Base-by-base conservation (phyloP, 805 yeast genomes). In the Ogataea henricii region DNA sequence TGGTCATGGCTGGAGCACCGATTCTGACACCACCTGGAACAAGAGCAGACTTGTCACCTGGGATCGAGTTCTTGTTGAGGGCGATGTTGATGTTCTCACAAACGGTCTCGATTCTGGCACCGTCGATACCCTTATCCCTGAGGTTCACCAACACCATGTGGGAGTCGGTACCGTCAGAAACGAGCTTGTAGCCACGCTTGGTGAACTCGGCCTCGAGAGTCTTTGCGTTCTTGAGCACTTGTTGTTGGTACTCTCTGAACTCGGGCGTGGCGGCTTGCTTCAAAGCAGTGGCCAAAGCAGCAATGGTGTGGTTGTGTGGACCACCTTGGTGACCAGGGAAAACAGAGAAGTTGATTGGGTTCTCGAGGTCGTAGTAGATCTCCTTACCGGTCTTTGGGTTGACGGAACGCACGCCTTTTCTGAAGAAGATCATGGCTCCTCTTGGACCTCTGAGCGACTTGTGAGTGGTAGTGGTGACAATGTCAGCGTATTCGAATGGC, bases 321-420 rank as follows among this genome's bases (percentile, higher is more conserved):
- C 99, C 99, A 78, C 99, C 99, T 78, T 94, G 99, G 74, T 94
- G 99, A 59, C 96, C 99, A 64, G 99, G 99, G 92, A 94, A 94
- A 46, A 94, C 99, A 8, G 97, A 90, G 72, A 94, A 94, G 80
- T 94, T 94, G 74, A 94, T 91, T 69, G 89, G 89, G 71, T 82
- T 85, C 73, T 94, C 98, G 70, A 94, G 82, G 62, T 94, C 97
- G 72, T 91, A 94, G 49, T 77, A 73, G 49, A 89, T 76, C 73
- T 90, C 96, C 75, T 89, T 88, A 64, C 98, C 98, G 62, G 89
- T 87, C 78, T 91, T 90, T 66, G 87, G 76, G 70, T 83, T 87
- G 57, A 83, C 82, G 51, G 86, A 83, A 79, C 96, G 84, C 52
- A 91, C 82, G 62, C 99, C 99, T 71, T 86, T 87, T 79, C 98